phyloP scores from a whole-genome alignment of 495 filamentous ascomycete species.

The Daldinia caldariorum region DNA sequence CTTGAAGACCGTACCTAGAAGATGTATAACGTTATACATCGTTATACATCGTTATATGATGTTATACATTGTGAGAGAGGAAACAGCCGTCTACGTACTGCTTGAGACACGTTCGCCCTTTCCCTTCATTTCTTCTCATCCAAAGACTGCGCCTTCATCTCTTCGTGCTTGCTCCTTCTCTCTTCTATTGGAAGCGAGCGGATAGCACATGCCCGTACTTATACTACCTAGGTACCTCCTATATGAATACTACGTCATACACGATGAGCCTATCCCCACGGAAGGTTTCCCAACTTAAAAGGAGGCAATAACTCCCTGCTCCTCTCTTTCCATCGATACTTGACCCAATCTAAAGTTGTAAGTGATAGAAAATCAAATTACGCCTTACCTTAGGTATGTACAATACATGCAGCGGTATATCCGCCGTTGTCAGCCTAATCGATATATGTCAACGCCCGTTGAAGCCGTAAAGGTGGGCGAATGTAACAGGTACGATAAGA shows the following conservation, averaged over 20 bases:
- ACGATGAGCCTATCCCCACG: slow-evolving; percentile 14
- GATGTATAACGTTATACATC: slow-evolving; percentile 10
- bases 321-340: background rate
- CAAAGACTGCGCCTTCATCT: background rate
- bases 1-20: background rate
- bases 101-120: slow-evolving; percentile 20
- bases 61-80: slow-evolving; percentile 20
- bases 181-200: background rate
- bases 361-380: no score
- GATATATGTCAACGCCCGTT: slow-evolving; percentile 4
- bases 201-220: background rate
- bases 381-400: background rate
- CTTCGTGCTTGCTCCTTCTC: slow-evolving; percentile 13
- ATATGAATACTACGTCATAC: background rate
- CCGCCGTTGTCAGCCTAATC: background rate
- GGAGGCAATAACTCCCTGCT: background rate
- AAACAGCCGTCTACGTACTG: background rate
- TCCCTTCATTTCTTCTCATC: background rate
- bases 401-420: background rate
- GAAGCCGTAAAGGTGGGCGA: slow-evolving; percentile 28
- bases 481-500: slow-evolving; percentile 41
- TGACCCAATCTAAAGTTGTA: no score
- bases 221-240: background rate
- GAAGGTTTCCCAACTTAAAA: background rate
- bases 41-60: background rate